Evolutionary conservation across 2,329 filamentous ascomycete species (phyloP).

Genomic region (Phialemonium atrogriseum): DNA sequence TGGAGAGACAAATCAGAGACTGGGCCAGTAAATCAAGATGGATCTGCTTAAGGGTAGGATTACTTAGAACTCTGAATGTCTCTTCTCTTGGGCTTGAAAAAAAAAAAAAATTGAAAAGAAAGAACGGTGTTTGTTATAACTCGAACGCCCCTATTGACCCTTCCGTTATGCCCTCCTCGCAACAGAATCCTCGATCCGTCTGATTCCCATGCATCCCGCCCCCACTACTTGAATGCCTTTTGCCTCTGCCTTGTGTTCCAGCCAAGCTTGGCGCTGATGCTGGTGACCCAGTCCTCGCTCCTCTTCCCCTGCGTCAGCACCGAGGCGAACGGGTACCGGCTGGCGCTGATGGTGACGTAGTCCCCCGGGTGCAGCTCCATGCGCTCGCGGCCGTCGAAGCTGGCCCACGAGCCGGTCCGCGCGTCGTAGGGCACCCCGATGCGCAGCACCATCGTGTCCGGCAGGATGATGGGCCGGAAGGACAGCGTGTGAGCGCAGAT

Average conservation of each 20-base stretch:
- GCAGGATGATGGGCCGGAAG: conserved; percentile 92
- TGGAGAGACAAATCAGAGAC: no score
- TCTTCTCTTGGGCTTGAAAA: no score
- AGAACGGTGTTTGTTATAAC: no score
- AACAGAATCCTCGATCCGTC: no score
- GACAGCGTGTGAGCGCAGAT: conserved; percentile 93
- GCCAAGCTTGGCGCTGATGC: conserved; percentile 68
- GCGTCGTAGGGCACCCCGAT: conserved; percentile 94
- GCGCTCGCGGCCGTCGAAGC: conserved; percentile 89
- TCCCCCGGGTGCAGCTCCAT: conserved; percentile 71
- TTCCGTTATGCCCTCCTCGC: no score
- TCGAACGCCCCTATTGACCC: no score
- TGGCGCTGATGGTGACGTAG: conserved; percentile 78
- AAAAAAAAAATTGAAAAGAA: no score
- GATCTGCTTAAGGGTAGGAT: no score
- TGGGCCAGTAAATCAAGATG: no score
- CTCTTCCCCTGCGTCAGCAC: conserved; percentile 62
- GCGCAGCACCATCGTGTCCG: conserved; percentile 89
- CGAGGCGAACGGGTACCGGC: conserved; percentile 70
- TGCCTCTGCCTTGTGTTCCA: conserved; percentile 78
- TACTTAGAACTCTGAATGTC: no score
- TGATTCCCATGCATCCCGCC: no score
- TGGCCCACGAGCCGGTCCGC: conserved; percentile 87
- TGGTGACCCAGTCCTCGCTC: conserved; percentile 76
- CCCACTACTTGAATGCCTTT: conserved; percentile 50